phyloP scores from a whole-genome alignment of 2,329 filamentous ascomycete species.

The Apiospora rasikravindrae region DNA sequence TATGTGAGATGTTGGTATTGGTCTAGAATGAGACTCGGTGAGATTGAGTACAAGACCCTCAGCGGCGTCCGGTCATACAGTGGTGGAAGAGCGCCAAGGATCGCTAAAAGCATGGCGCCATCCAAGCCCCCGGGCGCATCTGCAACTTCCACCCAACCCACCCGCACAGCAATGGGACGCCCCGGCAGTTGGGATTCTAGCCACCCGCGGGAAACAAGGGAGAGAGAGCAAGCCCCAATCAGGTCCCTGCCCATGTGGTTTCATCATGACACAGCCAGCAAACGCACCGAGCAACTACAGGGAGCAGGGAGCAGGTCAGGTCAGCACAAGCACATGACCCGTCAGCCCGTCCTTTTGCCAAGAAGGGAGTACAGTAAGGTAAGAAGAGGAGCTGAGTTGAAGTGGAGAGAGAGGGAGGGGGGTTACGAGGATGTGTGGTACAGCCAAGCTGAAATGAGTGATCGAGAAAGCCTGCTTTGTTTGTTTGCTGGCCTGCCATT shows the following conservation, averaged over 20 bases:
- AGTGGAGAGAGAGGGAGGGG: not conserved
- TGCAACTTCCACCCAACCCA: not conserved
- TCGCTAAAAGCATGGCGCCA: not conserved
- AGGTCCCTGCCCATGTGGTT: not conserved
- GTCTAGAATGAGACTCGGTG: too few relatives aligned
- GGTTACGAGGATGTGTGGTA: not conserved
- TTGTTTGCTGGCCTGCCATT: not conserved
- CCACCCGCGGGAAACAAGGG: not conserved
- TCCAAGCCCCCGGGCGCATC: not conserved
- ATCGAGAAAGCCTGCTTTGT: not conserved
- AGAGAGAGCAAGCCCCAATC: not conserved
- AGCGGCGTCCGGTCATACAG: too few relatives aligned
- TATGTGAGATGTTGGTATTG: too few relatives aligned
- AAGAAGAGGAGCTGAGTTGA: not conserved
- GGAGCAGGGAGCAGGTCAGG: not conserved
- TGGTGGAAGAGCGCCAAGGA: too few relatives aligned
- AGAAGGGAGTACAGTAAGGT: not conserved
- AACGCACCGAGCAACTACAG: not conserved
- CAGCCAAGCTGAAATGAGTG: not conserved
- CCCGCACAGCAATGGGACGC: not conserved
- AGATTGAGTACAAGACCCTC: too few relatives aligned
- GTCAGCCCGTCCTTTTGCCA: not conserved
- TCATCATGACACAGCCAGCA: not conserved
- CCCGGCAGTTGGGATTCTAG: not conserved
- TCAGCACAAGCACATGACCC: not conserved